These are phyloP conservation scores for Pezicula neosporulosa DNA, from an alignment of 2,329 filamentous ascomycete species.

Conservation along the genomic window DNA sequence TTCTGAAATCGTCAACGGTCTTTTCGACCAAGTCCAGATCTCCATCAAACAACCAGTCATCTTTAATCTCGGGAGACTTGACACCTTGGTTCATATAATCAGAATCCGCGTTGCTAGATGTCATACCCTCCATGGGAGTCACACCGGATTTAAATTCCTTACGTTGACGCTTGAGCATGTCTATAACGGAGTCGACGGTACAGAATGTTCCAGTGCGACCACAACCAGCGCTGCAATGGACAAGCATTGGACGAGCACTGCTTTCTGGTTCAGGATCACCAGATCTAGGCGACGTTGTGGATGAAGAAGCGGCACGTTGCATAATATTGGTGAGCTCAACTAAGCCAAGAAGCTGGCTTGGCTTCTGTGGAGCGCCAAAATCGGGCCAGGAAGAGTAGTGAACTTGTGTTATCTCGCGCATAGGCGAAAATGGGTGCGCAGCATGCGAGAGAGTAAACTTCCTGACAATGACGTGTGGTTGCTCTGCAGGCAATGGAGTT, in stretches of 20 bases:
- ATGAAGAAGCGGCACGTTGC: conserved; percentile 47
- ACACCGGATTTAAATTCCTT: conserved; percentile 29
- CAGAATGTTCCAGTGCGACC: conserved; percentile 96
- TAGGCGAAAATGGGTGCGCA: conserved; percentile 74
- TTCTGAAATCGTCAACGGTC: conserved; percentile 87
- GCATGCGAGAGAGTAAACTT: conserved; percentile 82
- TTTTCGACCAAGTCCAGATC: conserved; percentile 76
- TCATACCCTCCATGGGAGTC: conserved; percentile 41
- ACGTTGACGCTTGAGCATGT: conserved; percentile 90
- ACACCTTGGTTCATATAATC: conserved; percentile 23
- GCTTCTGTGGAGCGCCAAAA: conserved; percentile 88
- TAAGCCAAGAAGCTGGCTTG: conserved; percentile 78
- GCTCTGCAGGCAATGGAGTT: conserved; percentile 42
- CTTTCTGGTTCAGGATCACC: conserved; percentile 57
- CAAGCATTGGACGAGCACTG: conserved; percentile 68
- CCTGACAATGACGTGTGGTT: conserved; percentile 76
- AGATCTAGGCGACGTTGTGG: conserved; percentile 32
- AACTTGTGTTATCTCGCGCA: conserved; percentile 90
- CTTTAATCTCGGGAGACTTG: conserved; percentile 34
- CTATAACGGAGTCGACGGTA: conserved; percentile 91
- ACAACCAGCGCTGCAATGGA: conserved; percentile 95
- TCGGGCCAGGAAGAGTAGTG: conserved; percentile 98
- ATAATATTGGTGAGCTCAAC: conserved; percentile 84
- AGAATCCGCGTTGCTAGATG: not conserved
- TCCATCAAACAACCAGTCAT: conserved; percentile 66